These are phyloP conservation scores for Camelina hispida DNA, from an alignment of 345 rosid genomes.

Conservation along the genomic window DNA sequence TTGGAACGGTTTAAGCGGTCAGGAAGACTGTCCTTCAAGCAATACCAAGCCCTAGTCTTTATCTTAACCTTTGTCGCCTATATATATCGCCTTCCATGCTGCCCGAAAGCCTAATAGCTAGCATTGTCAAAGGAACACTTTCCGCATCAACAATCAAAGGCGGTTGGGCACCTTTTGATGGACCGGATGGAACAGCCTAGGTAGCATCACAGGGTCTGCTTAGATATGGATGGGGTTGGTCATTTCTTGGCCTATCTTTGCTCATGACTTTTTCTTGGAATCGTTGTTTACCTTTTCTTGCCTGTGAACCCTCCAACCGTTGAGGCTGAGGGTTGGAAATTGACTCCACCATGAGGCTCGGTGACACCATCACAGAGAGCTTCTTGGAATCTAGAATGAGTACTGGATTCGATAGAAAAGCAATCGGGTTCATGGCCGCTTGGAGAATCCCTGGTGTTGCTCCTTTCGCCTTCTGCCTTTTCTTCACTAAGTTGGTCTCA, in stretches of 20 bases:
- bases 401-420: constrained; percentile 48
- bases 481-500: too few species aligned
- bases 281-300: constrained; percentile 69
- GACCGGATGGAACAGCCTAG: constrained; percentile 70
- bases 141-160: constrained; percentile 64
- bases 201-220: constrained; percentile 83
- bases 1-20: constrained; percentile 56
- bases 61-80: constrained; percentile 81
- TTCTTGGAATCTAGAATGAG: constrained; percentile 53
- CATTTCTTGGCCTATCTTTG: constrained; percentile 82
- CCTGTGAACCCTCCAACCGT: constrained; percentile 82
- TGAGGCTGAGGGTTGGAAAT: constrained; percentile 57
- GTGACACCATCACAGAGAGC: constrained; percentile 63
- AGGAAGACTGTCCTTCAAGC: constrained; percentile 67
- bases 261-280: constrained; percentile 65
- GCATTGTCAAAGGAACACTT: constrained; percentile 90
- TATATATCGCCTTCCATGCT: constrained; percentile 76
- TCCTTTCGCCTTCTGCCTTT: too few species aligned
- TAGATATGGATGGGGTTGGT: constrained; percentile 98
- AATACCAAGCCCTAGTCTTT: constrained; percentile 74
- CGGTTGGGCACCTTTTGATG: constrained; percentile 93
- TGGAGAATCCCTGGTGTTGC: too few species aligned
- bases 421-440: constrained; percentile 64
- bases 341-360: constrained; percentile 58
- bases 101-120: constrained; percentile 83